Evolutionary conservation across 768 basidiomycete genomes (phyloP), one percentile per base, ranked within the genome.

Genomic region (Rhodosporidiobolus odoratus): DNA sequence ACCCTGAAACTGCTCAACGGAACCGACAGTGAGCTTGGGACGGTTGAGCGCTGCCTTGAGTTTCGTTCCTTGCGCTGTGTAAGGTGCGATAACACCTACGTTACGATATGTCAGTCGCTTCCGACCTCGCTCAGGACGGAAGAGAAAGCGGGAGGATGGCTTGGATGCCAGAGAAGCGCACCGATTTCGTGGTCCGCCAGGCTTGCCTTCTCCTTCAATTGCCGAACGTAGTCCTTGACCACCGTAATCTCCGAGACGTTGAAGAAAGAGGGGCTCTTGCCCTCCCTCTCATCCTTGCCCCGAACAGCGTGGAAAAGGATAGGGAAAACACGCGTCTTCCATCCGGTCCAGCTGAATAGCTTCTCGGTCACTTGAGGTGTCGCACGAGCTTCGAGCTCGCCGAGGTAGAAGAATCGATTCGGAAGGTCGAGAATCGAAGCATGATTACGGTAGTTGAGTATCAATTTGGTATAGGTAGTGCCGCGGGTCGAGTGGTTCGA

Each of bases 381-480:
- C 0, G 78, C 77, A 37, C 64, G 59, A 15, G 78, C 72, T 12
- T 72, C 57, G 40, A 81, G 75, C 5, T 77, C 76, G 66, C 78
- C 73, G 12, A 75, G 59, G 69, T 81, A 81, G 73, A 80, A 81
- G 52, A 78, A 58, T 1, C 74, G 60, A 53, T 79, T 78, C 0
- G 79, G 79, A 17, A 77, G 62, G 68, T 76, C 75, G 25, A 81
- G 76, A 41, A 80, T 77, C 5, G 76, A 72, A 30, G 78, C 67
- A 38, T 79, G 78, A 10, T 75, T 78, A 13, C 80, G 77, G 71
- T 80, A 81, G 69, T 81, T 81, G 62, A 74, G 60, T 16, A 56
- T 35, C 13, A 78, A 72, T 47, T 68, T 70, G 50, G 53, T 25
- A 50, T 71, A 66, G 19, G 72, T 66, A 0, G 30, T 9, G 25